Base-by-base conservation (phyloP, 441 rosid genomes). In the Erodium moschatum region DNA sequence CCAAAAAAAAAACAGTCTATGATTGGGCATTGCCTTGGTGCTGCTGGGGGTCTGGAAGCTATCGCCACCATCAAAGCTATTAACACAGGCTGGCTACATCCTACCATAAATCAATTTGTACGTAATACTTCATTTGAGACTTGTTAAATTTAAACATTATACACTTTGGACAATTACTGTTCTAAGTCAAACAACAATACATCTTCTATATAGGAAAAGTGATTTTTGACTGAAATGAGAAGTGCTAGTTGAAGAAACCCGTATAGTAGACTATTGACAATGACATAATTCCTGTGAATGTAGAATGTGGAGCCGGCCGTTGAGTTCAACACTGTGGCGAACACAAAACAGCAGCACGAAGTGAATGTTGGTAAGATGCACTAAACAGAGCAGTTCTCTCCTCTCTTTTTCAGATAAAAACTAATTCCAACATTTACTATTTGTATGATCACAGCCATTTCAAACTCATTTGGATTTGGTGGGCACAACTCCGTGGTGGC, bases 51-150 rank as follows among this genome's bases (percentile, higher is more conserved):
- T 46, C 75, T 84, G 69, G 89, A 88, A 79, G 88, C 92, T 58
- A 78, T 85, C 52, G 86, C 86, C 69, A 84, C 89, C 42, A 78
- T 87, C 54, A 83, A 84, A 71, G 90, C 93, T 71, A 88, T 88
- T 73, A 82, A 68, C 62, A 81, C 93, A n/a, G 87, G 93, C 60
- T 86, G 89, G 89, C 31, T 88, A 62, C 93, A 86, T 62, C 89
- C 93, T n/a, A 86, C 93, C 13, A 79, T 86, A 62, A 87, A 87
- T 75, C 92, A 87, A 78, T 85, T 84, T 76, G 90, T 84, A 83
- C 7, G 58, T 52, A 16, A 20, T 52, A 15, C 56, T 48, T 12
- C 5, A 7, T 52, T 15, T 52, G 18, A n/a, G 58, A 16, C n/a
- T 48, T 46, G 10, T 13, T 48, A n/a, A 48, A 48, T n/a, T 48